Percentiles rank a stretch among this genome's conserved stretches.
These are phyloP conservation scores for Plasmodium ovale DNA, from an alignment of 169 alveolate species.

Conservation along the genomic window DNA sequence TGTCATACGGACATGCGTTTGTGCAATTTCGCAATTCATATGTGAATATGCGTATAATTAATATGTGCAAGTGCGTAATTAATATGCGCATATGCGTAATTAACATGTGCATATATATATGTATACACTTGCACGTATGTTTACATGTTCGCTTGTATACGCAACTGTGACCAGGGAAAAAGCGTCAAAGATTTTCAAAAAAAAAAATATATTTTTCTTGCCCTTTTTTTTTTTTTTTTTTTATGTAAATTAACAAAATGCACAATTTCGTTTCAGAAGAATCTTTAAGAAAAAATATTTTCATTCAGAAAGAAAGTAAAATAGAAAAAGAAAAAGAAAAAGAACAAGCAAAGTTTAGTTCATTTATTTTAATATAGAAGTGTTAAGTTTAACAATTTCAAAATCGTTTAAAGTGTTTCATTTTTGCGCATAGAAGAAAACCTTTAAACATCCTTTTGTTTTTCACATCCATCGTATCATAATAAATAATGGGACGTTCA, in stretches of 20 bases:
- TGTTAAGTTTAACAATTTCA: too few species aligned
- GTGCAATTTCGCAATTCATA: too few species aligned
- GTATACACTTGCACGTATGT: neutral
- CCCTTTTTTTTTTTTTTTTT: neutral
- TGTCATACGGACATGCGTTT: too few species aligned
- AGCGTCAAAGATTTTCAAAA: too few species aligned
- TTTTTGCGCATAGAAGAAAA: neutral
- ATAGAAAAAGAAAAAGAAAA: too few species aligned
- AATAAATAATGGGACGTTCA: conserved; percentile 68
- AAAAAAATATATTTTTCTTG: too few species aligned
- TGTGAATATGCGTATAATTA: too few species aligned
- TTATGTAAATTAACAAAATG: neutral
- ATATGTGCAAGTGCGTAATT: too few species aligned
- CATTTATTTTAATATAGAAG: neutral
- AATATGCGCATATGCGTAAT: too few species aligned
- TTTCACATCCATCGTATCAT: neutral
- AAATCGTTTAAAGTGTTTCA: too few species aligned
- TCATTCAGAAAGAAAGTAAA: conserved; percentile 2
- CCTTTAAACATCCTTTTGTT: neutral
- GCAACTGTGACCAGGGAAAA: neutral
- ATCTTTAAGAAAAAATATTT: neutral
- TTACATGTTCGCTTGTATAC: neutral
- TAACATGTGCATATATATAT: too few species aligned
- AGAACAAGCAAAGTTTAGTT: neutral
- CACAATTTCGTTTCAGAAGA: neutral